Conservation (phyloP, 805 yeast species). For the Zygotorulaspora florentina region DNA sequence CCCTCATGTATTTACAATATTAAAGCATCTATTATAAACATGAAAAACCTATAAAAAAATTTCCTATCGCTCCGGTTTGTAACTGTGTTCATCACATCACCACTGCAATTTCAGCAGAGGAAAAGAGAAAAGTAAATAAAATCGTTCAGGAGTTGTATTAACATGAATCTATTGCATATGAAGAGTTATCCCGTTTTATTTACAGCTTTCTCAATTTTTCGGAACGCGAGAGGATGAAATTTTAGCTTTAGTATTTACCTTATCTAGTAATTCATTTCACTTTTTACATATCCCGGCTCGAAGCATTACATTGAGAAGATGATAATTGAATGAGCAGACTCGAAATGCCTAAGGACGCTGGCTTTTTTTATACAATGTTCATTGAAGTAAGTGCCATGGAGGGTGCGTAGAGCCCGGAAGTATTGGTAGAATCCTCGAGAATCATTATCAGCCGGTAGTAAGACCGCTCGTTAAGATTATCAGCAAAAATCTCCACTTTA, state of each 20-base stretch:
- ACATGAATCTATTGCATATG: constrained; percentile 4
- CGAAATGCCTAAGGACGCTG: background rate
- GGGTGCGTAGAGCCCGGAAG: background rate
- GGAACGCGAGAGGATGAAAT: background rate
- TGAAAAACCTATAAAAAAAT: background rate
- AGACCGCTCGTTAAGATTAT: background rate
- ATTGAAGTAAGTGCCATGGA: background rate
- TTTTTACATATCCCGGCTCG: too few relatives aligned
- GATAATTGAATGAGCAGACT: background rate
- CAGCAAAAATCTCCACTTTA: background rate
- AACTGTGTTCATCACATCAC: background rate
- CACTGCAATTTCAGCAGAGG: background rate
- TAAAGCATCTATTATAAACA: background rate
- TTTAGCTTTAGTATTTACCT: constrained; percentile 1
- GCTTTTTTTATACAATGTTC: background rate
- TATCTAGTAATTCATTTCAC: constrained; percentile 1
- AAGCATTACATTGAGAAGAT: too few relatives aligned
- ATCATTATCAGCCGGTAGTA: background rate
- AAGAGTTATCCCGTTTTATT: constrained; percentile 9
- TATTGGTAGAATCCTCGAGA: background rate
- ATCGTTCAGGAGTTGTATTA: constrained; percentile 15
- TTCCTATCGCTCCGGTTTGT: background rate
- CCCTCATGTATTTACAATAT: constrained; percentile 3
- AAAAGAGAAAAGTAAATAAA: constrained; percentile 6
- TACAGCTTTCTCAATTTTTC: background rate